Conservation (phyloP, 306 rosid genomes). For the Trifolium subterraneum region DNA sequence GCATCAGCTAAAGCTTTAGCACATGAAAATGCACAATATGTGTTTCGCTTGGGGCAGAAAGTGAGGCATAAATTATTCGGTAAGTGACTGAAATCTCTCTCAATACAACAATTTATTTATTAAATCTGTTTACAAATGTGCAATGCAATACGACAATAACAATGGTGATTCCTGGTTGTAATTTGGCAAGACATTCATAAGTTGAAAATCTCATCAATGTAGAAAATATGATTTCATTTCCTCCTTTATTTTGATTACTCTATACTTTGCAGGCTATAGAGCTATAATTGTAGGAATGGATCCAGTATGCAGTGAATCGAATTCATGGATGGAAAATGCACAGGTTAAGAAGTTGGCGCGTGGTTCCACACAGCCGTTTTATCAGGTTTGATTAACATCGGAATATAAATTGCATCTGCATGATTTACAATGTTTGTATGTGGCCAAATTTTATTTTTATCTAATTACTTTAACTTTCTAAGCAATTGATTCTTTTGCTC, state of each 20-base stretch:
- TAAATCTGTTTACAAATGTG: conserved; percentile 23
- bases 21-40: conserved; percentile 77
- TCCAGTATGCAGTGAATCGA: conserved; percentile 89
- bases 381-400: conserved; percentile 57
- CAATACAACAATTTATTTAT: conserved; percentile 27
- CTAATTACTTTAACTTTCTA: conserved; percentile 3
- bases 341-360: conserved; percentile 64
- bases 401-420: conserved; percentile 2
- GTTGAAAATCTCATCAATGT: conserved; percentile 20
- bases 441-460: conserved; percentile 32
- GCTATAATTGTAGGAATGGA: conserved; percentile 96
- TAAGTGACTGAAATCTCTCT: conserved; percentile 36
- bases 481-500: conserved; percentile 6
- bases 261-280: conserved; percentile 66
- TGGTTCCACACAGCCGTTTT: conserved; percentile 87
- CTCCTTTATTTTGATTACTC: conserved; percentile 35
- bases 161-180: conserved; percentile 6
- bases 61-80: conserved; percentile 80
- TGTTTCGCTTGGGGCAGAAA: conserved; percentile 90
- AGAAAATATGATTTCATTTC: conserved; percentile 16
- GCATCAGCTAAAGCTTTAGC: conserved; percentile 84
- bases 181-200: conserved; percentile 8
- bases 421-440: neutral
- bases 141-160: conserved; percentile 4
- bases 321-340: conserved; percentile 92